Conservation (phyloP, 495 filamentous ascomycete genomes). For the Hapsidospora chrysogenum region DNA sequence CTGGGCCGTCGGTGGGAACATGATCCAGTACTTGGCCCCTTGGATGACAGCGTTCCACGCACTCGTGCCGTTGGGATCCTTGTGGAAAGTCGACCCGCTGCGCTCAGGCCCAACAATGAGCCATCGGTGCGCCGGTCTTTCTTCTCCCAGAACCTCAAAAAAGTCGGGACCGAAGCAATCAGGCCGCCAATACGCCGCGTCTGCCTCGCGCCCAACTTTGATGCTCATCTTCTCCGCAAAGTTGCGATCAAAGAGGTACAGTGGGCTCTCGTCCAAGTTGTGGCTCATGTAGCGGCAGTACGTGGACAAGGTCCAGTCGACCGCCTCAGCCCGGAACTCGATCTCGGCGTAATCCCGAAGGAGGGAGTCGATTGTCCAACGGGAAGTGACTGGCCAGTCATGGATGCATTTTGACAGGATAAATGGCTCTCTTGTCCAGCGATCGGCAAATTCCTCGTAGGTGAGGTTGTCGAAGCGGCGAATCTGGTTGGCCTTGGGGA, state of each 20-base stretch:
- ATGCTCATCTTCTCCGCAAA: slow-evolving; percentile 84
- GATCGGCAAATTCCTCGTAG: slow-evolving; percentile 51
- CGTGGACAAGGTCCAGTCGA: slow-evolving; percentile 71
- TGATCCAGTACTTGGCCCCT: slow-evolving; percentile 97
- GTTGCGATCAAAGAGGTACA: slow-evolving; percentile 79
- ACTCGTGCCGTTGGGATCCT: slow-evolving; percentile 51
- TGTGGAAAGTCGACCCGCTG: slow-evolving; percentile 93
- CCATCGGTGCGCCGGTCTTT: slow-evolving; percentile 83
- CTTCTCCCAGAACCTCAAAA: slow-evolving; percentile 62
- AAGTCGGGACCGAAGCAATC: slow-evolving; percentile 78
- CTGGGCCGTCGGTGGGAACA: slow-evolving; percentile 47
- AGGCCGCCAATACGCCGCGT: slow-evolving; percentile 64
- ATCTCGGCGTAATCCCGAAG: slow-evolving; percentile 44
- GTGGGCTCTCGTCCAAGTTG: slow-evolving; percentile 69
- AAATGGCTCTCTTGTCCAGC: slow-evolving; percentile 73
- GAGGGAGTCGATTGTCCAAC: slow-evolving; percentile 56
- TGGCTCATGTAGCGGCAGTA: slow-evolving; percentile 78
- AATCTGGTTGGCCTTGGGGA: slow-evolving; percentile 61
- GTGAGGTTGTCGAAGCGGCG: slow-evolving; percentile 49
- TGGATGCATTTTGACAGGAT: slow-evolving; percentile 76
- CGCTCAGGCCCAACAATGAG: slow-evolving; percentile 80
- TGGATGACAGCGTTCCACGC: slow-evolving; percentile 93
- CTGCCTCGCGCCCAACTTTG: slow-evolving; percentile 31
- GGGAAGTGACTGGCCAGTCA: slow-evolving; percentile 59
- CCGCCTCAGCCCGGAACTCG: slow-evolving; percentile 77